Evolutionary conservation across 2,329 filamentous ascomycete genomes (phyloP).

Genomic region (Cladophialophora chaetospira): DNA sequence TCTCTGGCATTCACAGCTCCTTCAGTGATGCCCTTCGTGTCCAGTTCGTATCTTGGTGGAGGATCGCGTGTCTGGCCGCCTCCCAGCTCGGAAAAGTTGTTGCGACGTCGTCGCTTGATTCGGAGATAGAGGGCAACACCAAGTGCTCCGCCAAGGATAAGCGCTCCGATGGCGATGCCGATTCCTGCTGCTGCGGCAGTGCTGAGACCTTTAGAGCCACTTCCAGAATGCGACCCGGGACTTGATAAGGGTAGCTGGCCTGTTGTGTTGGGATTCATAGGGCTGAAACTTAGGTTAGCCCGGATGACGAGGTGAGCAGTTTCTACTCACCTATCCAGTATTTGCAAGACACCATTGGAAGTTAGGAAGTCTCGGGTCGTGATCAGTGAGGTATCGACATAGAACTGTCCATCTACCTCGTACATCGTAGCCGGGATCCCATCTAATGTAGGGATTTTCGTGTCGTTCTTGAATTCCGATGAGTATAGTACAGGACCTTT

Average conservation of each 20-base stretch:
- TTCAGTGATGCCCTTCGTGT: slow-evolving; percentile 17
- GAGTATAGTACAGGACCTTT: slow-evolving; percentile 58
- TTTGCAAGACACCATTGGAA: slow-evolving; percentile 60
- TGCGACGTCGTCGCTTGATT: slow-evolving; percentile 20
- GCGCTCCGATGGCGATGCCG: slow-evolving; percentile 29
- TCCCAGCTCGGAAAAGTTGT: neutral
- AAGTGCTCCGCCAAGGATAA: slow-evolving; percentile 24
- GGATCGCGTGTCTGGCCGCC: slow-evolving; percentile 14
- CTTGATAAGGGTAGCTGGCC: slow-evolving; percentile 2
- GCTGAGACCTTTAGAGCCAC: slow-evolving; percentile 20
- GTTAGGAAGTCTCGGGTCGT: slow-evolving; percentile 53
- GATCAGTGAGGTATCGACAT: slow-evolving; percentile 57
- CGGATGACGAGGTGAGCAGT: neutral
- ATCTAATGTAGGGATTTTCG: slow-evolving; percentile 42
- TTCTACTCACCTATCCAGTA: slow-evolving; percentile 57
- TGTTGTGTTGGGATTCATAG: slow-evolving; percentile 27
- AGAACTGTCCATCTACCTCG: slow-evolving; percentile 46
- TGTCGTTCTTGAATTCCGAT: slow-evolving; percentile 46
- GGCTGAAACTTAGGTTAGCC: neutral
- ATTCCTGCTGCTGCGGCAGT: slow-evolving; percentile 26
- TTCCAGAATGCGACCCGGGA: neutral
- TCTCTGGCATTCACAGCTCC: neutral
- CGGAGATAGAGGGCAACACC: slow-evolving; percentile 22
- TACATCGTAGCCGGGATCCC: slow-evolving; percentile 52
- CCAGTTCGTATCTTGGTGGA: slow-evolving; percentile 28